Evolutionary conservation across 495 filamentous ascomycete genomes (phyloP).

Genomic region (Hyaloscypha hepaticicola): DNA sequence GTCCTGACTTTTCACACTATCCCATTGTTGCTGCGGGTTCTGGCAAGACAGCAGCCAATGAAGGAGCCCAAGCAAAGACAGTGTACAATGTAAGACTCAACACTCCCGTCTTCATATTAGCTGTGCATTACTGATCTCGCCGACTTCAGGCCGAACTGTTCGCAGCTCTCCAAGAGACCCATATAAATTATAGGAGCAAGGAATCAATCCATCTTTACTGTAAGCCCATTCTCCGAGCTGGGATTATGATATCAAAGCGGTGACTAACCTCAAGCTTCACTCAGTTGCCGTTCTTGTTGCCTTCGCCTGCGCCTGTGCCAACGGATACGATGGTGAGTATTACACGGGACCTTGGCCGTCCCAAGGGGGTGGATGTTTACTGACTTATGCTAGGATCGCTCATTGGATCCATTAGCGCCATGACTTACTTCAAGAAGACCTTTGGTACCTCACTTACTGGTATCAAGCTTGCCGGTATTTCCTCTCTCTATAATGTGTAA

Average conservation of each 20-base stretch:
- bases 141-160: background rate
- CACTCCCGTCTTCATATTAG: too few species aligned
- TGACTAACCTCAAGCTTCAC: background rate
- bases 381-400: constrained; percentile 32
- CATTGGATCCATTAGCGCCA: constrained; percentile 44
- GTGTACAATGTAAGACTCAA: too few species aligned
- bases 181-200: background rate
- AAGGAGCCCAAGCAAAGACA: too few species aligned
- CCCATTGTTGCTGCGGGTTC: too few species aligned
- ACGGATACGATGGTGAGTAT: constrained; percentile 46
- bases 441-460: constrained; percentile 41
- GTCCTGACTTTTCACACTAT: too few species aligned
- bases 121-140: too few species aligned
- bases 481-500: background rate
- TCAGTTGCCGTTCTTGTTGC: constrained; percentile 26
- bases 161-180: background rate
- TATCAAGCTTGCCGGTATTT: constrained; percentile 38
- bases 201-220: background rate
- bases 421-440: constrained; percentile 39
- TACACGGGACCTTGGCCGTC: too few species aligned
- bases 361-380: too few species aligned
- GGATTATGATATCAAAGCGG: background rate
- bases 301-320: constrained; percentile 52
- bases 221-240: background rate
- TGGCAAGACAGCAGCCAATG: too few species aligned